Percentiles rank a stretch among this genome's conserved stretches.
Evolutionary conservation across 2,329 filamentous ascomycete species (phyloP).

Genomic region (Annulohypoxylon truncatum): DNA sequence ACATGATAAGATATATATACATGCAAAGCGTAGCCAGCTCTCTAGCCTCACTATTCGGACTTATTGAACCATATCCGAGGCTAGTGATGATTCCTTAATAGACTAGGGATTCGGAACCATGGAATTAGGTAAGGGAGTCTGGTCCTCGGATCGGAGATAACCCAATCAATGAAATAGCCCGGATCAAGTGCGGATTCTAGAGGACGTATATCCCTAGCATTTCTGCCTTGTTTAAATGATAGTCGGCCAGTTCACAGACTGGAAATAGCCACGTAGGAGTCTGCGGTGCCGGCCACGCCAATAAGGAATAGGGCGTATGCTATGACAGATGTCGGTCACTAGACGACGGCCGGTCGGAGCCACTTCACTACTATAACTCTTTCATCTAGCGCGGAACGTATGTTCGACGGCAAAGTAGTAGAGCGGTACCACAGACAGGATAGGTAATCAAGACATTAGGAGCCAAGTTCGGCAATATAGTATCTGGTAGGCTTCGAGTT

Average conservation of each 20-base stretch:
- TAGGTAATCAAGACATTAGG: too few relatives aligned
- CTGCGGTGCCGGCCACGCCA: background rate
- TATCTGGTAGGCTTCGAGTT: too few relatives aligned
- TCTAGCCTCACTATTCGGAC: too few relatives aligned
- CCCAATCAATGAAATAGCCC: background rate
- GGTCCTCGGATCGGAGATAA: background rate
- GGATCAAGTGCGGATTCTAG: background rate
- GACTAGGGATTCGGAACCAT: background rate
- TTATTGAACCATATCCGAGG: too few relatives aligned
- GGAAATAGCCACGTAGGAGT: background rate
- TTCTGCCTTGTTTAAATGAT: background rate
- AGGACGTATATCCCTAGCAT: background rate
- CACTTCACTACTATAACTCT: too few relatives aligned
- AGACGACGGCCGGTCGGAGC: background rate
- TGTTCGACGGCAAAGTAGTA: too few relatives aligned
- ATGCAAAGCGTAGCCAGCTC: too few relatives aligned
- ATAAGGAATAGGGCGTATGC: background rate
- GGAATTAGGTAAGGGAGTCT: background rate
- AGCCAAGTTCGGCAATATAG: too few relatives aligned
- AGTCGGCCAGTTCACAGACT: background rate
- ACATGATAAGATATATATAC: too few relatives aligned
- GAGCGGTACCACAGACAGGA: too few relatives aligned
- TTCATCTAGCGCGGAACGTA: too few relatives aligned
- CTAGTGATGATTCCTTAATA: background rate
- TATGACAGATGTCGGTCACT: background rate